Conservation (phyloP, 371 early-diverging fungal genomes). For the Syncephalastrum racemosum region DNA sequence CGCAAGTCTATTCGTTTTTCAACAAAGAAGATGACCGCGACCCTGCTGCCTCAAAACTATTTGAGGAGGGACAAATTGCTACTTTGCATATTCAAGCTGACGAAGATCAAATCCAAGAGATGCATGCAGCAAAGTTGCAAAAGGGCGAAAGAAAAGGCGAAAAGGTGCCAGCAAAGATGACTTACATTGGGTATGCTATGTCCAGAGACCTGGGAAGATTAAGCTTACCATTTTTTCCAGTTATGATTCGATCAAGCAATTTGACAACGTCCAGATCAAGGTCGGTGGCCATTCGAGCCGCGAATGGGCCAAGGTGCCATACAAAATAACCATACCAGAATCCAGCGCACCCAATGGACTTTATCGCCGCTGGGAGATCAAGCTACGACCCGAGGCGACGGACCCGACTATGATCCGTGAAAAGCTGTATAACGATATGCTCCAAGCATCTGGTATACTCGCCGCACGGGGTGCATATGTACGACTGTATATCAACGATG, state of each 20-base stretch:
- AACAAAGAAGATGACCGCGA: not conserved
- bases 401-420: constrained; percentile 41
- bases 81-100: constrained; percentile 13
- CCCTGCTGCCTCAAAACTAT: constrained; percentile 8
- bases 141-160: constrained; percentile 8
- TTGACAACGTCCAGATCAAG: constrained; percentile 30
- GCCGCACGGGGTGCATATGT: constrained; percentile 30
- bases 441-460: constrained; percentile 30
- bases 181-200: constrained; percentile 15
- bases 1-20: constrained; percentile 9
- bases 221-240: constrained; percentile 5
- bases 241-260: constrained; percentile 12
- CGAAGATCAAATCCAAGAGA: constrained; percentile 9
- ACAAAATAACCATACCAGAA: constrained; percentile 26
- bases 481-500: constrained; percentile 27
- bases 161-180: not conserved
- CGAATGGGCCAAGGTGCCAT: constrained; percentile 33
- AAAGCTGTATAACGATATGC: constrained; percentile 33
- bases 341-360: constrained; percentile 13
- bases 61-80: constrained; percentile 20
- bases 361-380: constrained; percentile 26
- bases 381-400: constrained; percentile 28
- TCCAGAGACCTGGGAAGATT: not conserved
- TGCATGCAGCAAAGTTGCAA: constrained; percentile 14
- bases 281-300: constrained; percentile 33